Evolutionary conservation across 371 early-diverging fungal species (phyloP).

Genomic region (Mortierella sp.): DNA sequence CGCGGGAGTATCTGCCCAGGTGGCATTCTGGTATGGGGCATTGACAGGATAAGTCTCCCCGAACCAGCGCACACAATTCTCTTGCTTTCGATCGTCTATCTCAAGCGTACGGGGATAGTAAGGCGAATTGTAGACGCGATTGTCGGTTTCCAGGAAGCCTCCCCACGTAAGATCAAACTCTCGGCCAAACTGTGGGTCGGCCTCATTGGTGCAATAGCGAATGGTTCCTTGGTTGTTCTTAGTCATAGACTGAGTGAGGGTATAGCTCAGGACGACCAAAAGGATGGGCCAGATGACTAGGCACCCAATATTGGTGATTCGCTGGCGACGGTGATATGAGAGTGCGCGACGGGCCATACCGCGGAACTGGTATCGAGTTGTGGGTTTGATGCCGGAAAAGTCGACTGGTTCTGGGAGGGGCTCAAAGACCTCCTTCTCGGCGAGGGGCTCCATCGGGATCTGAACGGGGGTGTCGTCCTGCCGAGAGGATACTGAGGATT

Average conservation of each 20-base stretch:
- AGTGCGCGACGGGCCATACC: constrained; percentile 63
- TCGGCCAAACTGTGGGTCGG: constrained; percentile 3
- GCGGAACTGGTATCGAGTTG: constrained; percentile 37
- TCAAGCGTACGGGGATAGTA: constrained; percentile 18
- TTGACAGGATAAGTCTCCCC: constrained; percentile 36
- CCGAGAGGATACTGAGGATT: background rate
- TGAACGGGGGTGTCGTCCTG: background rate
- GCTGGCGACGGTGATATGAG: constrained; percentile 72
- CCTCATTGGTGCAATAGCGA: constrained; percentile 33
- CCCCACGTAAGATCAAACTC: background rate
- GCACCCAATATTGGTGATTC: constrained; percentile 71
- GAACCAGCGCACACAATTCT: constrained; percentile 47
- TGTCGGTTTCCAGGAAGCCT: background rate
- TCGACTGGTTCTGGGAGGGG: constrained; percentile 48
- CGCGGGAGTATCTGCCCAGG: background rate
- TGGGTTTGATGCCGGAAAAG: constrained; percentile 22
- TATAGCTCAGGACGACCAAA: constrained; percentile 58
- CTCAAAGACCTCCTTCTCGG: constrained; percentile 12
- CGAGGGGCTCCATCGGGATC: constrained; percentile 36
- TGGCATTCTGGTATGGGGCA: constrained; percentile 30
- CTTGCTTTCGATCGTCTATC: background rate
- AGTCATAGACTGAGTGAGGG: background rate
- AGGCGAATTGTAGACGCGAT: background rate
- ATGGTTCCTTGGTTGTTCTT: background rate
- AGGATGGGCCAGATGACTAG: constrained; percentile 65